phyloP scores from a whole-genome alignment of 176 grass and related monocot genomes.

The Aechmea fasciata region DNA sequence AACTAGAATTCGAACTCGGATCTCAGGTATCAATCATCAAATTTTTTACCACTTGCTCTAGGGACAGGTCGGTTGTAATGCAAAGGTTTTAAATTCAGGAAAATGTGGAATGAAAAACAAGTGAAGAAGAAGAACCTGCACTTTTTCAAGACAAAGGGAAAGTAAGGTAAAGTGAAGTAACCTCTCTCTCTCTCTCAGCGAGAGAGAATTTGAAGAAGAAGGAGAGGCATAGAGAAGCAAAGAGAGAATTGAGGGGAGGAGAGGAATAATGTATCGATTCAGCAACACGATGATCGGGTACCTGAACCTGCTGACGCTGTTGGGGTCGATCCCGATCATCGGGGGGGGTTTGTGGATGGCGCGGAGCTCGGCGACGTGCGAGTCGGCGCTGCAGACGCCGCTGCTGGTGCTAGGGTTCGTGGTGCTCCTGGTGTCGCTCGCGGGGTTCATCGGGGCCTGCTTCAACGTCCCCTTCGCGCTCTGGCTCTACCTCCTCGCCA shows the following conservation, averaged over 20 bases:
- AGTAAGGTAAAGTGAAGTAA: no score
- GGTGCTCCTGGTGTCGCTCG: slow-evolving; percentile 60
- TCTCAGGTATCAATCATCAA: no score
- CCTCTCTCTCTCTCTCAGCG: no score
- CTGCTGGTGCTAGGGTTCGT: slow-evolving; percentile 59
- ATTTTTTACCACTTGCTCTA: no score
- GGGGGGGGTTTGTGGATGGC: slow-evolving; percentile 67
- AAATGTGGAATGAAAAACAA: no score
- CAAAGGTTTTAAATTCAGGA: no score
- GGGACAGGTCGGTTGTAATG: no score
- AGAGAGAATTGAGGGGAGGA: not conserved
- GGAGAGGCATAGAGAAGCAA: not conserved
- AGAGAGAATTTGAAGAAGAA: not conserved
- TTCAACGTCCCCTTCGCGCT: slow-evolving; percentile 57
- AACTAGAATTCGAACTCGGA: no score
- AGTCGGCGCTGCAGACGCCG: slow-evolving; percentile 49
- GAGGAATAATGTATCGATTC: slow-evolving; percentile 17
- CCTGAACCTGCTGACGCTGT: slow-evolving; percentile 65
- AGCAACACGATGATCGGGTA: slow-evolving; percentile 73
- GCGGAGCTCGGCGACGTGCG: slow-evolving; percentile 43
- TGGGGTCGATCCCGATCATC: slow-evolving; percentile 67
- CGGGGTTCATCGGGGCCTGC: slow-evolving; percentile 57
- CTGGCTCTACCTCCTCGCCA: slow-evolving; percentile 61
- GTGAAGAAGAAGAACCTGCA: no score
- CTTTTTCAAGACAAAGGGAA: no score